Conservation (phyloP, 768 basidiomycete species). For the Auriscalpium microsporum region DNA sequence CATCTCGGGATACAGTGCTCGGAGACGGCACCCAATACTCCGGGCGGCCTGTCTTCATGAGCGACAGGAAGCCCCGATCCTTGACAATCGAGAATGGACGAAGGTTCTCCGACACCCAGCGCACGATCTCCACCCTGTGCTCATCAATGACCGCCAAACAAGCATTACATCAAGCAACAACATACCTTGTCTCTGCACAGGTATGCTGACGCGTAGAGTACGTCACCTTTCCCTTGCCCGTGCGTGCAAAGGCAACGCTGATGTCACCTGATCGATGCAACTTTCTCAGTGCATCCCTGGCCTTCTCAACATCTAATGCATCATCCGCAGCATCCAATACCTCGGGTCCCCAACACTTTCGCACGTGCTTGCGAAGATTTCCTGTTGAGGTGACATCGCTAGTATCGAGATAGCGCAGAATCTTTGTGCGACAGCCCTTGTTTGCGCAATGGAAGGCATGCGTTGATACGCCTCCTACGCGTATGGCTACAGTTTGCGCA, state of each 20-base stretch:
- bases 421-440: conserved; percentile 14
- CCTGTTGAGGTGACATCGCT: conserved; percentile 23
- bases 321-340: conserved; percentile 12
- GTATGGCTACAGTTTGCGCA: no score
- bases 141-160: neutral
- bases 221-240: no score
- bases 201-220: no score
- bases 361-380: conserved; percentile 21
- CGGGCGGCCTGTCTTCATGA: conserved; percentile 28
- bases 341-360: conserved; percentile 27
- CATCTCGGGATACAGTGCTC: conserved; percentile 25
- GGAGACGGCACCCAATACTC: conserved; percentile 26
- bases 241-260: no score
- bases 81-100: conserved; percentile 27
- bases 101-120: conserved; percentile 27
- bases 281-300: neutral
- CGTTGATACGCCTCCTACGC: no score
- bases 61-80: conserved; percentile 23
- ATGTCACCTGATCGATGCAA: neutral
- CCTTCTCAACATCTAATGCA: neutral
- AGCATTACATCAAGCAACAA: neutral
- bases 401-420: conserved; percentile 18
- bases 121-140: conserved; percentile 18
- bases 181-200: no score
- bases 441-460: conserved; percentile 25